Percentiles rank a stretch among this genome's conserved stretches.
phyloP scores from a whole-genome alignment of 257 asterid genomes.

The Solanum lycopersicoides region DNA sequence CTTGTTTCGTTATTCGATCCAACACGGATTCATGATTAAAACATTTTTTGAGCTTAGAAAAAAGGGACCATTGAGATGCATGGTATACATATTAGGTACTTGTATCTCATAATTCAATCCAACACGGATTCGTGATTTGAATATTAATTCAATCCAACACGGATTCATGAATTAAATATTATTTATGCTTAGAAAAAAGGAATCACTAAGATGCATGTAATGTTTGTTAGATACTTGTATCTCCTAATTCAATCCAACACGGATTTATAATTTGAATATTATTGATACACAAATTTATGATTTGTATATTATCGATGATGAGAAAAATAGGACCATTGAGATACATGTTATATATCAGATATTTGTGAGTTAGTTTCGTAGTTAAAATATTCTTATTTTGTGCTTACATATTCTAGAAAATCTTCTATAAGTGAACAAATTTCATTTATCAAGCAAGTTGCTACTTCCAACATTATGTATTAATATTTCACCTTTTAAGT shows the following conservation, averaged over 20 bases:
- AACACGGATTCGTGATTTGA: not conserved
- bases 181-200: too few relatives aligned
- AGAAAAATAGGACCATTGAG: not conserved
- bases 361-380: not conserved
- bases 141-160: not conserved
- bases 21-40: not conserved
- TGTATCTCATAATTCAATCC: too few relatives aligned
- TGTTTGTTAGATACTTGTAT: not conserved
- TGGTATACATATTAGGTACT: not conserved
- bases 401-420: not conserved
- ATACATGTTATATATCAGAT: not conserved
- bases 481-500: not conserved
- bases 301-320: too few relatives aligned
- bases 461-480: not conserved
- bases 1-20: not conserved
- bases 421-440: not conserved
- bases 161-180: not conserved
- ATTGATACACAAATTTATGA: too few relatives aligned
- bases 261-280: not conserved
- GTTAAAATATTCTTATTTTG: not conserved
- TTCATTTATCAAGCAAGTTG: not conserved
- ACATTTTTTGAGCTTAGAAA: not conserved
- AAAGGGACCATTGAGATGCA: not conserved
- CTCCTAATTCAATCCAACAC: not conserved
- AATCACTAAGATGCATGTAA: not conserved